Evolutionary conservation across 2,329 filamentous ascomycete species (phyloP).

Genomic region (Fusarium sp.): DNA sequence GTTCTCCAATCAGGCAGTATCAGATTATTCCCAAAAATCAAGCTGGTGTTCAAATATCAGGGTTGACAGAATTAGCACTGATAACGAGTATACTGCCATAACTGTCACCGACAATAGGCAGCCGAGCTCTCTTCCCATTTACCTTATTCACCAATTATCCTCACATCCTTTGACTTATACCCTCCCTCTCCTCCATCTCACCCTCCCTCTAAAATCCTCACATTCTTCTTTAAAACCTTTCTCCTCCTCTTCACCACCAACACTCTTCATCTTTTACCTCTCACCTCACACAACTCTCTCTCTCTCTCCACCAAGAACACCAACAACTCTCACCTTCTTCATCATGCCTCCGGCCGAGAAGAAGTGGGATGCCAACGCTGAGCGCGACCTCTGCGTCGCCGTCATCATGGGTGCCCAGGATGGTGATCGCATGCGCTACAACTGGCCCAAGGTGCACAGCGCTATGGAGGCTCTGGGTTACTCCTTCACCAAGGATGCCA

Average conservation of each 20-base stretch:
- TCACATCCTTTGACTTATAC: neutral
- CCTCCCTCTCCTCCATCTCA: neutral
- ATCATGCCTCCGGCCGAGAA: slow-evolving; percentile 48
- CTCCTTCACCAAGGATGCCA: slow-evolving; percentile 53
- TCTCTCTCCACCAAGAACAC: neutral
- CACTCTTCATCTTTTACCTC: neutral
- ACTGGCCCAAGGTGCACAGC: slow-evolving; percentile 50
- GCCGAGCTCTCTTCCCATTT: neutral
- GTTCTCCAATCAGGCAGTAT: neutral
- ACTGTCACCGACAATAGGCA: neutral
- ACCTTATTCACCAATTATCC: neutral
- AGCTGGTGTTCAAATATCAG: neutral
- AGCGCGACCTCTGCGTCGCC: slow-evolving; percentile 55
- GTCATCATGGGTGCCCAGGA: slow-evolving; percentile 47
- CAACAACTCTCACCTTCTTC: neutral
- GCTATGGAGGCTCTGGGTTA: slow-evolving; percentile 51
- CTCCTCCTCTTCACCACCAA: neutral
- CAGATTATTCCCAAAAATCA: neutral
- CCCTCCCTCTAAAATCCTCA: neutral
- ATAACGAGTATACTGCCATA: neutral
- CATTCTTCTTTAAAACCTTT: neutral
- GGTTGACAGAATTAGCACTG: neutral
- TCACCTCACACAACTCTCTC: neutral
- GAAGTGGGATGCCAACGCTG: slow-evolving; percentile 53
- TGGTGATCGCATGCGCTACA: slow-evolving; percentile 42